These are phyloP conservation scores for Kuraishia capsulata DNA, from an alignment of 805 yeast species.

Conservation along the genomic window DNA sequence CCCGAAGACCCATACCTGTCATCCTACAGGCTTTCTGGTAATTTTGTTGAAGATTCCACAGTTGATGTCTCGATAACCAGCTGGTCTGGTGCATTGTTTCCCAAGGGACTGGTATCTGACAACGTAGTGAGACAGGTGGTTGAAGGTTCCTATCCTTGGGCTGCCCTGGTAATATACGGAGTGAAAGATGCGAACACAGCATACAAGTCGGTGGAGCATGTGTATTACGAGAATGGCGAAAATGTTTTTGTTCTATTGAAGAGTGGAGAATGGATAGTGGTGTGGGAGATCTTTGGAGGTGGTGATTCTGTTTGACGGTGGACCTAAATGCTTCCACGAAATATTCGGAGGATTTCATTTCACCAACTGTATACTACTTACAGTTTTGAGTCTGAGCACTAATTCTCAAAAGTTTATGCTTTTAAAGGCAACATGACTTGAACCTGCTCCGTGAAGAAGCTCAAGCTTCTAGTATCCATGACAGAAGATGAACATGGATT, in stretches of 20 bases:
- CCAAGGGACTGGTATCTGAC: too few species aligned
- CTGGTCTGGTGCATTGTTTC: slow-evolving; percentile 11
- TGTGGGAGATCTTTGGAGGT: slow-evolving; percentile 21
- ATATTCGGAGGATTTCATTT: too few species aligned
- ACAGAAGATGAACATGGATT: too few species aligned
- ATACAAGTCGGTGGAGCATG: slow-evolving; percentile 18
- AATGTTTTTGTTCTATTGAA: slow-evolving; percentile 15
- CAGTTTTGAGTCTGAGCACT: too few species aligned
- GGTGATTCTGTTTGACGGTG: too few species aligned
- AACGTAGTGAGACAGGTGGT: slow-evolving; percentile 1
- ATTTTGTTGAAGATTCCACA: slow-evolving; percentile 1
- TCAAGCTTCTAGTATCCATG: too few species aligned
- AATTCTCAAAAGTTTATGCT: too few species aligned
- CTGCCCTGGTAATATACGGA: slow-evolving; percentile 17
- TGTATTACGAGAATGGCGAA: slow-evolving; percentile 17
- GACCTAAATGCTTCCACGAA: too few species aligned
- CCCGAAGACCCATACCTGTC: slow-evolving; percentile 17
- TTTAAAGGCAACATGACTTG: too few species aligned
- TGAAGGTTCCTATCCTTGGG: slow-evolving; percentile 10
- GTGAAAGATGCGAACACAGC: slow-evolving; percentile 17
- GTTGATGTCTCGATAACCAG: slow-evolving; percentile 8
- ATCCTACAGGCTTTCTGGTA: slow-evolving; percentile 10
- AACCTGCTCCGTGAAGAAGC: too few species aligned
- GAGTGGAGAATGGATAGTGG: slow-evolving; percentile 9
- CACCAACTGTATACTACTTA: too few species aligned